Percentiles rank a stretch among this genome's conserved stretches.
Conservation (phyloP, 495 filamentous ascomycete species). For the Trichoderma asperelloides region DNA sequence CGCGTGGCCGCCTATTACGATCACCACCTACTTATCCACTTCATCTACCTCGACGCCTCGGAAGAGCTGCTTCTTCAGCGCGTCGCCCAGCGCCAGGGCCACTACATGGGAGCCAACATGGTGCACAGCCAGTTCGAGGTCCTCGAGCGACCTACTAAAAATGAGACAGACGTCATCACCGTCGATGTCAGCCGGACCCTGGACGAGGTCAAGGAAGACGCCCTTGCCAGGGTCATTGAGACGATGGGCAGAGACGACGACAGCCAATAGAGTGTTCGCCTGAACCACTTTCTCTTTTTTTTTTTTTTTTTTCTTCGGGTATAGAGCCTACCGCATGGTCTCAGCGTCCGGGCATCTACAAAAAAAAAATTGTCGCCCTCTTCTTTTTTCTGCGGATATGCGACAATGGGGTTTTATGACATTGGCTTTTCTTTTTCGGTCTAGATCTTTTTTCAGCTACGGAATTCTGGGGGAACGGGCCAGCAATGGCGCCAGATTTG, state of each 20-base stretch:
- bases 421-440: conserved; percentile 12
- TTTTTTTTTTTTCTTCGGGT: background rate
- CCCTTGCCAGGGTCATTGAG: conserved; percentile 43
- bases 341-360: background rate
- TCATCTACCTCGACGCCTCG: conserved; percentile 77
- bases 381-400: background rate
- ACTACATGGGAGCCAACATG: conserved; percentile 98
- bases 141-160: conserved; percentile 68
- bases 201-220: conserved; percentile 57
- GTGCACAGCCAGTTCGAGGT: conserved; percentile 85
- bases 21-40: conserved; percentile 74
- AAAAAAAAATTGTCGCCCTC: background rate
- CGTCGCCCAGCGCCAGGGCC: conserved; percentile 62
- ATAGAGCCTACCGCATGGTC: background rate
- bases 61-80: conserved; percentile 66
- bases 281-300: no score
- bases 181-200: conserved; percentile 65
- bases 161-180: conserved; percentile 76
- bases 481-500: conserved; percentile 6
- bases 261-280: background rate
- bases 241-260: conserved; percentile 26
- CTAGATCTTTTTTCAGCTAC: background rate
- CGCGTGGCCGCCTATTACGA: conserved; percentile 74
- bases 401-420: background rate
- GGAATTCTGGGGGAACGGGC: background rate